Conservation (phyloP, 164 flowering plant species). For the Dillenia suffruticosa region DNA sequence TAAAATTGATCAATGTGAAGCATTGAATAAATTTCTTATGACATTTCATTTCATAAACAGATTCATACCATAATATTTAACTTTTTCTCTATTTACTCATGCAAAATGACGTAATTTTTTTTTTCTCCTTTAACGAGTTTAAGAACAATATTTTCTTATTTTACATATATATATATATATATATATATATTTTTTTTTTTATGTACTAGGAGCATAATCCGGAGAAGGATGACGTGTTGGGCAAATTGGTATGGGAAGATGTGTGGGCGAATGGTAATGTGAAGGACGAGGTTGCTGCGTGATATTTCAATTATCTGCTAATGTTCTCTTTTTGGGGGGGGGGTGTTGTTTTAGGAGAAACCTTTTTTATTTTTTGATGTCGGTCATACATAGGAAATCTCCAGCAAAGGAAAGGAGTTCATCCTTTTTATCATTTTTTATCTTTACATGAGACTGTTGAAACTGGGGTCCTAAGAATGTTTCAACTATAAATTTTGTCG, state of each 20-base stretch:
- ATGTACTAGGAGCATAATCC: slow-evolving; percentile 60
- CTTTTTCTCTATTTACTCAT: background rate
- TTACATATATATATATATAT: background rate
- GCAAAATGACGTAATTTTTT: background rate
- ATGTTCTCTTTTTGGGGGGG: no score
- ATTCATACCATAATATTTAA: background rate
- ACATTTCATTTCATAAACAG: no score
- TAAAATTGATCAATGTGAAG: no score
- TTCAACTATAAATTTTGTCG: no score
- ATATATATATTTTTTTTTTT: background rate
- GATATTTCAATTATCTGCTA: background rate
- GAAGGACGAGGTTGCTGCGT: slow-evolving; percentile 37
- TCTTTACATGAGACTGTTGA: no score
- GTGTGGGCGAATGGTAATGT: slow-evolving; percentile 41
- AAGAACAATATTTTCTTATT: background rate
- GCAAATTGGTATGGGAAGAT: slow-evolving; percentile 73
- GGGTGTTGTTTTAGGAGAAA: no score
- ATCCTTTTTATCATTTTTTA: no score
- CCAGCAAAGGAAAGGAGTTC: no score
- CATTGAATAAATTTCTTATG: no score
- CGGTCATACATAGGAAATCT: no score
- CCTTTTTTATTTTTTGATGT: no score
- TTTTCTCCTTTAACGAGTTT: background rate
- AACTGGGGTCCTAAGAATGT: no score
- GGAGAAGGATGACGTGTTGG: slow-evolving; percentile 52